These are phyloP conservation scores for Cystofilobasidium ferigula DNA, from an alignment of 768 basidiomycete species.

Conservation along the genomic window DNA sequence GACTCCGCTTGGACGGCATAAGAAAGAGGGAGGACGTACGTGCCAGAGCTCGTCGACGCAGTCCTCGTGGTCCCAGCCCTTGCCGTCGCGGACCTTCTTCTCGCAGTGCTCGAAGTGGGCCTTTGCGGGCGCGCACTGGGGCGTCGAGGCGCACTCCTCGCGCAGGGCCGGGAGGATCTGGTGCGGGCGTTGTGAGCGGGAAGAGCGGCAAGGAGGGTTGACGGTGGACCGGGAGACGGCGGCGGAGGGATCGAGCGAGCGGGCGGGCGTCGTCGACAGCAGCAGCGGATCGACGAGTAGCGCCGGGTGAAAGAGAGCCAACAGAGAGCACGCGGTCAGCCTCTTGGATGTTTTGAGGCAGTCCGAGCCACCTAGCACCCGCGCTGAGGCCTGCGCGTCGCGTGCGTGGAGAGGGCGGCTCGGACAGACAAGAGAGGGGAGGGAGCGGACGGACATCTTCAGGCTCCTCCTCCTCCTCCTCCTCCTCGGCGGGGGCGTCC, in stretches of 20 bases:
- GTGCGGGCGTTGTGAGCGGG: not conserved
- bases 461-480: constrained; percentile 28
- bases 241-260: not conserved
- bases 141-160: constrained; percentile 59
- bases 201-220: not conserved
- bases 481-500: constrained; percentile 21
- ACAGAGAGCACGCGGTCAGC: too few relatives aligned
- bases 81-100: constrained; percentile 68
- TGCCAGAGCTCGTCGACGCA: constrained; percentile 67
- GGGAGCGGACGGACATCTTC: constrained; percentile 21
- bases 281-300: too few relatives aligned
- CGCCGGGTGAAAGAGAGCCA: too few relatives aligned
- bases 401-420: too few relatives aligned
- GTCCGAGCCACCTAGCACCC: too few relatives aligned
- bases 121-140: constrained; percentile 56
- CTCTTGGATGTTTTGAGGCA: too few relatives aligned
- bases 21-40: constrained; percentile 44
- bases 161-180: constrained; percentile 47
- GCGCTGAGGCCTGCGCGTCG: too few relatives aligned
- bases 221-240: not conserved
- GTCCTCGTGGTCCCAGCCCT: constrained; percentile 82
- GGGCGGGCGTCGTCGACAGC: too few relatives aligned
- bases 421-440: not conserved
- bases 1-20: too few relatives aligned
- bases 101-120: constrained; percentile 85